Conservation (phyloP, 306 rosid genomes). For the Malus sieversii region DNA sequence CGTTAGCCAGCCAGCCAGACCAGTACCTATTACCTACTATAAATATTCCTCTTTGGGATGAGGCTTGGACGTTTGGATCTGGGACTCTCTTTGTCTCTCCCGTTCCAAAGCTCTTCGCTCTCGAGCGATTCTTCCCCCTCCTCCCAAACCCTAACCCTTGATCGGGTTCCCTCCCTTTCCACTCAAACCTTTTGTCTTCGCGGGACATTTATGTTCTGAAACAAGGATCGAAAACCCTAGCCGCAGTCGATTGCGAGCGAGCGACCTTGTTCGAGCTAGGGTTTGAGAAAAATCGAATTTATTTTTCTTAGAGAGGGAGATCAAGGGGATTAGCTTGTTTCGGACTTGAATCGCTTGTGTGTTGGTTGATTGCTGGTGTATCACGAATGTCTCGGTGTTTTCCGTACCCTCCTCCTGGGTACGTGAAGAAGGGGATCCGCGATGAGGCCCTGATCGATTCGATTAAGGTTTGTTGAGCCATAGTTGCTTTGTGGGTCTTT, state of each 20-base stretch:
- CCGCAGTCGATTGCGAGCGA: background rate
- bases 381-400: slow-evolving; percentile 27
- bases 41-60: background rate
- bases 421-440: slow-evolving; percentile 11
- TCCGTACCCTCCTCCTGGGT: slow-evolving; percentile 31
- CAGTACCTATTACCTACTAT: slow-evolving; percentile 6
- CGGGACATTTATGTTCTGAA: background rate
- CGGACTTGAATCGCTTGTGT: background rate
- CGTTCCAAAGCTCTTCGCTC: background rate
- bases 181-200: background rate
- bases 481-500: slow-evolving; percentile 18
- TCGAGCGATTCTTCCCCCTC: background rate
- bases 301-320: background rate
- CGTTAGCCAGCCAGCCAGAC: background rate
- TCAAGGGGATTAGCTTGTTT: background rate
- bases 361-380: background rate
- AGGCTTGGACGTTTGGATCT: accelerated
- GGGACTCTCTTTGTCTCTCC: background rate
- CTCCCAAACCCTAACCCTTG: background rate
- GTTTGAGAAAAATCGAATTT: background rate
- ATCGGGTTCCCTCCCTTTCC: background rate
- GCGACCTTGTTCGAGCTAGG: slow-evolving; percentile 2
- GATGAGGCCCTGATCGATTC: slow-evolving; percentile 27
- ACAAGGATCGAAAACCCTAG: slow-evolving; percentile 8
- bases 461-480: slow-evolving; percentile 34